These are phyloP conservation scores for Rhizopus stolonifer DNA, from an alignment of 371 early-diverging fungal species.

Conservation along the genomic window DNA sequence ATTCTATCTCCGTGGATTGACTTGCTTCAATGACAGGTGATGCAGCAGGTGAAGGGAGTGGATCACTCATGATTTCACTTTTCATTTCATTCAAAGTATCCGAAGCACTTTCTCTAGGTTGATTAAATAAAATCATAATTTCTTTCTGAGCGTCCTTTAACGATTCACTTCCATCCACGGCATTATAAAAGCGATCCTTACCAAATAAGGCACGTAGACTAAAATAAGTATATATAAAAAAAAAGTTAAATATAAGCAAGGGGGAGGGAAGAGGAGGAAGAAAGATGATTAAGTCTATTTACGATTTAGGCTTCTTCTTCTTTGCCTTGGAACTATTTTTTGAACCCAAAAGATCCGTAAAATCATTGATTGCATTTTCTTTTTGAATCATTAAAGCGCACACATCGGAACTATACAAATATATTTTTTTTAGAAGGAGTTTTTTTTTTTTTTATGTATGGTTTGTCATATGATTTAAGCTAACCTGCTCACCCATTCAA, in stretches of 20 bases:
- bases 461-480: not conserved
- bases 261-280: not conserved
- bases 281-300: constrained; percentile 1
- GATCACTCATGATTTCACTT: not conserved
- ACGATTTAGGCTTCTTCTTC: constrained; percentile 53
- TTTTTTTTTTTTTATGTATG: not conserved
- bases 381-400: constrained; percentile 62
- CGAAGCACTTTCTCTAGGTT: not conserved
- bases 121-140: constrained; percentile 33
- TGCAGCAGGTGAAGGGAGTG: not conserved
- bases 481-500: constrained; percentile 12
- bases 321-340: constrained; percentile 69
- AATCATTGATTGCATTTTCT: constrained; percentile 59
- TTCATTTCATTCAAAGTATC: not conserved
- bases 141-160: constrained; percentile 66
- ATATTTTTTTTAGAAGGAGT: not conserved
- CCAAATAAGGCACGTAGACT: constrained; percentile 66
- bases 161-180: constrained; percentile 73
- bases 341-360: constrained; percentile 76
- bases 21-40: not conserved
- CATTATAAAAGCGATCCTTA: constrained; percentile 62
- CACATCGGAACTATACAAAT: constrained; percentile 7
- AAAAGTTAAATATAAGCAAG: not conserved
- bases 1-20: not conserved
- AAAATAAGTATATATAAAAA: constrained; percentile 3